A percentile compares a stretch with the other conserved stretches of the same genome.
Evolutionary conservation across 2,329 filamentous ascomycete genomes (phyloP).

Genomic region (Fusarium subglutinans): DNA sequence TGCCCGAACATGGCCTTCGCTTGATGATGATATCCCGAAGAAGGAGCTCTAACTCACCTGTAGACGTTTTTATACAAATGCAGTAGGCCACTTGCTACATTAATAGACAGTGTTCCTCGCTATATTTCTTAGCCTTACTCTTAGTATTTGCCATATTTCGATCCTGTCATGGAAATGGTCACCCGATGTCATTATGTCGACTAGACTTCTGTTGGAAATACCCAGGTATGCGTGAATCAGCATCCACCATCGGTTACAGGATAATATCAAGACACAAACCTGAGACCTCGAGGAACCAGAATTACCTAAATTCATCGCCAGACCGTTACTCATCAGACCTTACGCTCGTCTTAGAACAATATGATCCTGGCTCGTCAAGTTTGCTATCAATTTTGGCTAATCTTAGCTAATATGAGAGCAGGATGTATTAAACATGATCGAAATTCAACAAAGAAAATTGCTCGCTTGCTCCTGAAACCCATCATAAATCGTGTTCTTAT

Average conservation of each 20-base stretch:
- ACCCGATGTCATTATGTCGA: neutral
- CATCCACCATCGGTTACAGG: neutral
- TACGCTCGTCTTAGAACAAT: neutral
- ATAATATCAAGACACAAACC: neutral
- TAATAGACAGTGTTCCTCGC: neutral
- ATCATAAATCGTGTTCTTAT: conserved; percentile 10
- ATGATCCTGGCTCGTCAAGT: too few relatives aligned
- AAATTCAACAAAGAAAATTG: neutral
- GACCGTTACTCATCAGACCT: neutral
- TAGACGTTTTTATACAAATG: neutral
- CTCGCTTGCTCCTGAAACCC: neutral
- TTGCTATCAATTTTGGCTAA: neutral
- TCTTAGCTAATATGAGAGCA: neutral
- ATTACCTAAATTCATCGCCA: neutral
- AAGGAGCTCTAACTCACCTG: neutral
- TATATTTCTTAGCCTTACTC: neutral
- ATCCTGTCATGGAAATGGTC: too few relatives aligned
- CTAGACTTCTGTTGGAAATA: neutral
- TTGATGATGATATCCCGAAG: neutral
- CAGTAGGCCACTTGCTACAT: neutral
- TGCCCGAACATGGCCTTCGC: neutral
- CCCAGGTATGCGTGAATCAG: neutral
- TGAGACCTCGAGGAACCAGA: neutral
- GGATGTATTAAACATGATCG: neutral
- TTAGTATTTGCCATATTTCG: neutral